Evolutionary conservation across 2,329 filamentous ascomycete species (phyloP), one percentile per base, ranked within the genome.

Genomic region (Ascochyta rabiei): DNA sequence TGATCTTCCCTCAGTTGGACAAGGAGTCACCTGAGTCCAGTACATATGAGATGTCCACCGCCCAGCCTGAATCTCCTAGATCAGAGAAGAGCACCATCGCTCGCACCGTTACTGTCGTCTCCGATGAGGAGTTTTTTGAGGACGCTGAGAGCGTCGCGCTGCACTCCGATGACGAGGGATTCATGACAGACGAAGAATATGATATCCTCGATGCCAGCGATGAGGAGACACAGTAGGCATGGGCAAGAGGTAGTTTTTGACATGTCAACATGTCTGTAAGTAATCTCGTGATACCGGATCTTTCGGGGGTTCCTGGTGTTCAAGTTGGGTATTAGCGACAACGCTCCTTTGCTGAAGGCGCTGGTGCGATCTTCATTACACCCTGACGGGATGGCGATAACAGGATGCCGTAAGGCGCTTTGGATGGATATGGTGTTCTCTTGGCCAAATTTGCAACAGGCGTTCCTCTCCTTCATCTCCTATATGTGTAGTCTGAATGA

Each of bases 181-280:
- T 96, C 81, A 79, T 96, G 81, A 98, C 95, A 0, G 95, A 99
- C 61, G 95, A 98, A 75, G 95, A 99, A 78, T 99, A 98, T 75
- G 95, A 99, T 69, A 93, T 98, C 62, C 86, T 98, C 40, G 92
- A 97, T 78, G 93, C 92, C 38, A 96, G 91, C 55, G 93, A 98
- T 64, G 90, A 96, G 75, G 93, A 98, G 52, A 64, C 67, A 57
- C 53, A 49, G 39, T 67, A 53, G 47, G 45, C 26, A 23, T 30
- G 13, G 19, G 19, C n/a, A 8, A 16, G 13, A 38, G 21, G n/a
- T 44, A 5, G 23, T 26, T 13, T 35, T 19, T 8, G 28, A 30
- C 34, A 18, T 19, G 16, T 28, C 34, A 45, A n/a, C 24, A n/a
- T 6, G 15, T 26, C 21, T 41, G 37, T 53, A 55, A 12, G 48